These are phyloP conservation scores for Prinsepia uniflora DNA, from an alignment of 306 rosid genomes.

Conservation along the genomic window DNA sequence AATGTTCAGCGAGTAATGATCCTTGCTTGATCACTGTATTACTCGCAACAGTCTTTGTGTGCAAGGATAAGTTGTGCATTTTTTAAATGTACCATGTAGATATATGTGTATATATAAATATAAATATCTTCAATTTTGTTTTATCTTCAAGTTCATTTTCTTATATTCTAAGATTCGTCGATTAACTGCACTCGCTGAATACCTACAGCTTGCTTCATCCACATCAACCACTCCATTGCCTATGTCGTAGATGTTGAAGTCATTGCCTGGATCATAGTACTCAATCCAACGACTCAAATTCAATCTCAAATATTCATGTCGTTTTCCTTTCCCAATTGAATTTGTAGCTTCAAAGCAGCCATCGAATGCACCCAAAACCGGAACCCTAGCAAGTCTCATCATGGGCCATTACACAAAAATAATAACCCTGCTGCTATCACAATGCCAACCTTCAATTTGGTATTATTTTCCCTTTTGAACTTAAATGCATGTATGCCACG, in stretches of 20 bases:
- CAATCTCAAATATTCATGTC: conserved; percentile 13
- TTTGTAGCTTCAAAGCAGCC: conserved; percentile 32
- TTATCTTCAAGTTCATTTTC: neutral
- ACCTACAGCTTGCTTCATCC: conserved; percentile 1
- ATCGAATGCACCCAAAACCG: conserved; percentile 18
- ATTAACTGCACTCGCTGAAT: neutral
- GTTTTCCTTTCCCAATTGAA: conserved; percentile 28
- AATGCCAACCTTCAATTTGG: conserved; percentile 11
- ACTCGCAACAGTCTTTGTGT: no score
- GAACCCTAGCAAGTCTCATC: conserved; percentile 12
- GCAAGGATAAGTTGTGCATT: no score
- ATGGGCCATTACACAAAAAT: conserved; percentile 12
- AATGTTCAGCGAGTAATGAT: no score
- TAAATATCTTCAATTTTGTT: no score
- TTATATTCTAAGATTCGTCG: neutral
- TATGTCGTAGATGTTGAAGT: conserved; percentile 37
- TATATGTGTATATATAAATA: no score
- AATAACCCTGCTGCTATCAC: neutral
- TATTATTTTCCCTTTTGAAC: conserved; percentile 21
- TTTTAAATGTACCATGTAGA: no score
- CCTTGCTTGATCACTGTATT: no score
- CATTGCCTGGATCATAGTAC: conserved; percentile 41
- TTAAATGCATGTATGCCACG: neutral
- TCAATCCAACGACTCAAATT: conserved; percentile 25
- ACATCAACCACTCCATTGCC: conserved; percentile 38